Percentiles rank a stretch among this genome's conserved stretches.
These are phyloP conservation scores for Helicostylum pulchrum DNA, from an alignment of 192 early-diverging fungal genomes.

Conservation along the genomic window DNA sequence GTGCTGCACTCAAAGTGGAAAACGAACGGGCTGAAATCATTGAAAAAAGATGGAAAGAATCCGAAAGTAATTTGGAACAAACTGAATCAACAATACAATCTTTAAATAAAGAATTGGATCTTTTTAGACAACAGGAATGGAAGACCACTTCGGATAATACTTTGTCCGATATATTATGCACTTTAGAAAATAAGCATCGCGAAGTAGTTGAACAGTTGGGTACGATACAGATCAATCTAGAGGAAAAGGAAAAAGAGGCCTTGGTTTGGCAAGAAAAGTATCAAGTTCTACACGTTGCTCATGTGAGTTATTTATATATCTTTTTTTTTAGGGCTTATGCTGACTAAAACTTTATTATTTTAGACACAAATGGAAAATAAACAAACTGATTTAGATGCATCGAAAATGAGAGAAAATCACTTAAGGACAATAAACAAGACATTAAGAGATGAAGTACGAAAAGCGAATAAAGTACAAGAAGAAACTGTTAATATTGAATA, in stretches of 20 bases:
- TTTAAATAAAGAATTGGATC: constrained; percentile 5
- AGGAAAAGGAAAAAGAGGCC: not conserved
- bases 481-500: constrained; percentile 9
- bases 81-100: constrained; percentile 1
- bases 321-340: not conserved
- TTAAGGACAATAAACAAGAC: constrained; percentile 8
- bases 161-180: not conserved
- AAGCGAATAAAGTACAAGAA: not conserved
- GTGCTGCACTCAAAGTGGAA: constrained; percentile 2
- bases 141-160: not conserved
- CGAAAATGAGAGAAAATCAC: constrained; percentile 8
- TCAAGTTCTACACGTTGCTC: not conserved
- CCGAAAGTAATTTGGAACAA: constrained; percentile 10
- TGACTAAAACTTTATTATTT: not conserved
- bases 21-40: constrained; percentile 13
- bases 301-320: not conserved
- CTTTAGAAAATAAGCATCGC: not conserved
- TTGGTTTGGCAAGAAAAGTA: not conserved
- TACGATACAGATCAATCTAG: not conserved
- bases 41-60: constrained; percentile 9
- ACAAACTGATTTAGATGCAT: not conserved
- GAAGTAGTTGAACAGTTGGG: not conserved
- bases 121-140: not conserved
- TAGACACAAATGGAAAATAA: constrained; percentile 12
- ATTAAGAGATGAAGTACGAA: constrained; percentile 17